These are phyloP conservation scores for Fusarium concolor DNA, from an alignment of 2,329 filamentous ascomycete genomes.

Conservation along the genomic window DNA sequence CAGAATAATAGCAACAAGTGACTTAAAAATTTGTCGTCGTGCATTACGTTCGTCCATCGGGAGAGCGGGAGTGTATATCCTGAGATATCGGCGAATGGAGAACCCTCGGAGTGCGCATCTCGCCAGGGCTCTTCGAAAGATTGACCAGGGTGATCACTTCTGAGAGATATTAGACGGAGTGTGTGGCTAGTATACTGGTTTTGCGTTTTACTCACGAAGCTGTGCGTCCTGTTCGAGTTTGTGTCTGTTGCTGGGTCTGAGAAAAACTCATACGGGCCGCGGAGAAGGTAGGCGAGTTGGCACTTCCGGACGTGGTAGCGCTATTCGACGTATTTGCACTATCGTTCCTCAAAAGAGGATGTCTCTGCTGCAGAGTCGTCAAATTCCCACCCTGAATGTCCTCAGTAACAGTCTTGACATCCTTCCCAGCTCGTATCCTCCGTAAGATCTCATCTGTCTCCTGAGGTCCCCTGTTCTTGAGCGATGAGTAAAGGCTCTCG, in stretches of 20 bases:
- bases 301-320: neutral
- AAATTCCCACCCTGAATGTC: neutral
- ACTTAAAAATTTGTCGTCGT: constrained; percentile 23
- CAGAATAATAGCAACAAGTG: constrained; percentile 27
- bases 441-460: constrained; percentile 29
- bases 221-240: constrained; percentile 5
- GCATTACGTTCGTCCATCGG: constrained; percentile 20
- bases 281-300: neutral
- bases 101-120: constrained; percentile 6
- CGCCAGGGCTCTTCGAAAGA: constrained; percentile 16
- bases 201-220: constrained; percentile 12
- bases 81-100: constrained; percentile 4
- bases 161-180: neutral
- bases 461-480: constrained; percentile 9
- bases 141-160: neutral
- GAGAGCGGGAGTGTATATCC: constrained; percentile 22
- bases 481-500: constrained; percentile 20
- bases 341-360: neutral
- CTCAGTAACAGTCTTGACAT: constrained; percentile 12
- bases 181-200: neutral
- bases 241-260: neutral
- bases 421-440: constrained; percentile 24
- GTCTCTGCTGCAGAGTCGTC: neutral
- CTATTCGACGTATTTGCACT: constrained; percentile 11
- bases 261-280: neutral